phyloP scores from a whole-genome alignment of 1,139 yeast genomes.

The Taiozyma sp. region DNA sequence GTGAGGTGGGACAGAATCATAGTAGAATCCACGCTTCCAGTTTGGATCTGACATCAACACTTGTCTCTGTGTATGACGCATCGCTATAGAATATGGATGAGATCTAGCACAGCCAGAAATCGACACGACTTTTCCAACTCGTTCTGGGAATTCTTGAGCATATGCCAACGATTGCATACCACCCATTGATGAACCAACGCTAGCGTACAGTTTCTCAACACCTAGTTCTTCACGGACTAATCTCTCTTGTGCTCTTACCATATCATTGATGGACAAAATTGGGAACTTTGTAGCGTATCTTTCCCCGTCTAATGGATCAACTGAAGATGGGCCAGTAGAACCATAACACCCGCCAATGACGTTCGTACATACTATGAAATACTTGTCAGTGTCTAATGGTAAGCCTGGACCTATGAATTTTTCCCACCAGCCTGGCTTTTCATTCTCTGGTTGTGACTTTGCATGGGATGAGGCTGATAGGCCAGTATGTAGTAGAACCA shows the following conservation, averaged over 20 bases:
- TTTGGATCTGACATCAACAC: conserved; percentile 92
- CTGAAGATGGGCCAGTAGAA: conserved; percentile 86
- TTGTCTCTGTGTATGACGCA: conserved; percentile 90
- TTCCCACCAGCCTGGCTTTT: conserved; percentile 94
- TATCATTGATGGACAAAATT: conserved; percentile 77
- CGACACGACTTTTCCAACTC: conserved; percentile 66
- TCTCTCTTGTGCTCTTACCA: conserved; percentile 85
- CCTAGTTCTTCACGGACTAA: conserved; percentile 58
- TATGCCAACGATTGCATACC: conserved; percentile 94
- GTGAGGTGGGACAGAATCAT: conserved; percentile 79
- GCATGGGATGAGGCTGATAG: conserved; percentile 94
- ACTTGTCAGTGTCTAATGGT: conserved; percentile 76
- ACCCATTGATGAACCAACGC: conserved; percentile 94
- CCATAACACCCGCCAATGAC: conserved; percentile 95
- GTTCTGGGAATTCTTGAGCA: conserved; percentile 78
- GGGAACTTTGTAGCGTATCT: conserved; percentile 89
- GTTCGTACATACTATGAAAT: conserved; percentile 82
- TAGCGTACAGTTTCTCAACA: conserved; percentile 63
- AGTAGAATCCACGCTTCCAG: conserved; percentile 91
- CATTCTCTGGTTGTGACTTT: conserved; percentile 69
- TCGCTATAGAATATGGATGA: conserved; percentile 91
- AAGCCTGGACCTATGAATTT: conserved; percentile 82
- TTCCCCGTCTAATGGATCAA: conserved; percentile 62
- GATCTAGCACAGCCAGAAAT: conserved; percentile 92
- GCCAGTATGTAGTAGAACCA: conserved; percentile 83